Conservation (phyloP, 164 flowering plant genomes). For the Houttuynia cordata region DNA sequence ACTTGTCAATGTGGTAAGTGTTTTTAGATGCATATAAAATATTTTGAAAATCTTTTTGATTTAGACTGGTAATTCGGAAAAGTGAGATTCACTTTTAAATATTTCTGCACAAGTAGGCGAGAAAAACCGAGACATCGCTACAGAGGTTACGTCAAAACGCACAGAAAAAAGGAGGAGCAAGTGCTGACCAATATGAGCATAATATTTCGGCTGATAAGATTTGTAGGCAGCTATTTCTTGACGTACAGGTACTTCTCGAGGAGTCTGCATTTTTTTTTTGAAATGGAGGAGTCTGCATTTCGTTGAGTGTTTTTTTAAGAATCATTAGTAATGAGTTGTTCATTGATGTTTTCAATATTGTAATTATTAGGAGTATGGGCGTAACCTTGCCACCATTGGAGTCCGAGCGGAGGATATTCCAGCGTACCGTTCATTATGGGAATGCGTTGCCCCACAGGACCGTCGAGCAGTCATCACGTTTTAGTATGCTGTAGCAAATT, state of each 20-base stretch:
- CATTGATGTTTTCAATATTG: not conserved
- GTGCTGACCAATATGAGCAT: conserved; percentile 58
- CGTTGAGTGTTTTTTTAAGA: not conserved
- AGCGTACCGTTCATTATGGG: conserved; percentile 66
- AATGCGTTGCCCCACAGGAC: conserved; percentile 82
- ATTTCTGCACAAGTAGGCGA: conserved; percentile 29
- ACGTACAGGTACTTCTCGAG: conserved; percentile 56
- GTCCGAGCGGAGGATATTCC: conserved; percentile 51
- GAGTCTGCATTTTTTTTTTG: too few species aligned
- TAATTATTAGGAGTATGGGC: conserved; percentile 66
- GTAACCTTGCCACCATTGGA: conserved; percentile 67
- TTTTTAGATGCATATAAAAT: not conserved
- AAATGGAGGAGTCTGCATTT: too few species aligned
- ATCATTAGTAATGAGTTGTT: not conserved
- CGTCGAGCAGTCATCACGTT: conserved; percentile 31
- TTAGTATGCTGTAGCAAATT: conserved; percentile 8
- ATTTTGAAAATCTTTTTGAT: not conserved
- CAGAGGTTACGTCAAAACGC: conserved; percentile 70
- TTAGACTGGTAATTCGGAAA: not conserved
- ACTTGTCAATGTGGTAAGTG: conserved; percentile 69
- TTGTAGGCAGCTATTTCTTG: conserved; percentile 87
- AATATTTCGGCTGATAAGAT: conserved; percentile 84
- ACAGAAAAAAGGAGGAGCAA: conserved; percentile 75
- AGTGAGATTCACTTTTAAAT: not conserved
- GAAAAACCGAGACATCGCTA: conserved; percentile 78